Conservation (phyloP, 1,284 basidiomycete genomes). For the Trametes versicolor region DNA sequence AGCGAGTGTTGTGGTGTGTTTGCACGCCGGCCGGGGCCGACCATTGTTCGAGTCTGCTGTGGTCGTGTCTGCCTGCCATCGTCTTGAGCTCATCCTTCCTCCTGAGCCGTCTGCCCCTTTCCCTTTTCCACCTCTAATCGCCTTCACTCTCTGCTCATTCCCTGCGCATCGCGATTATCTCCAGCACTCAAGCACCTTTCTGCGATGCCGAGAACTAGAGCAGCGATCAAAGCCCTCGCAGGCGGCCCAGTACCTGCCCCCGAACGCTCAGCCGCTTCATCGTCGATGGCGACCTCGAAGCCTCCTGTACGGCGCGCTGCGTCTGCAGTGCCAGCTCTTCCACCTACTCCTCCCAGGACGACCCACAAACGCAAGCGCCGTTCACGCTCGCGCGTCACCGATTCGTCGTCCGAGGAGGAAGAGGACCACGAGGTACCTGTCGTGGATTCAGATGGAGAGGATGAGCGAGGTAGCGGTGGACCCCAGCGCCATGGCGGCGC, state of each 20-base stretch:
- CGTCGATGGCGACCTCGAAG: conserved; percentile 23
- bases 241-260: conserved; percentile 14
- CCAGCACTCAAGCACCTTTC: conserved; percentile 12
- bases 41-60: conserved; percentile 20
- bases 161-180: conserved; percentile 19
- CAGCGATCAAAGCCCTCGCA: conserved; percentile 17
- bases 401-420: conserved; percentile 47
- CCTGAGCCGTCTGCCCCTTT: conserved; percentile 10
- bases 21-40: conserved; percentile 15
- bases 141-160: conserved; percentile 9
- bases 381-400: conserved; percentile 44
- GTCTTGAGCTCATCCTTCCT: conserved; percentile 1
- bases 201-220: conserved; percentile 27
- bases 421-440: conserved; percentile 34
- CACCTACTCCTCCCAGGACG: conserved; percentile 50
- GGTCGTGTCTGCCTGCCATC: conserved; percentile 9
- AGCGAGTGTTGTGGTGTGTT: conserved; percentile 14
- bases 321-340: conserved; percentile 38
- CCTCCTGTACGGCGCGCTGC: conserved; percentile 35
- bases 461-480: conserved; percentile 9
- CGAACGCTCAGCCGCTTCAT: conserved; percentile 21
- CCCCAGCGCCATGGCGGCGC: conserved; percentile 33
- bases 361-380: conserved; percentile 47
- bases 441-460: conserved; percentile 32
- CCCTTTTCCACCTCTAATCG: conserved; percentile 12